Evolutionary conservation across 2,329 filamentous ascomycete genomes (phyloP).

Genomic region (Bipolaris zeicola): DNA sequence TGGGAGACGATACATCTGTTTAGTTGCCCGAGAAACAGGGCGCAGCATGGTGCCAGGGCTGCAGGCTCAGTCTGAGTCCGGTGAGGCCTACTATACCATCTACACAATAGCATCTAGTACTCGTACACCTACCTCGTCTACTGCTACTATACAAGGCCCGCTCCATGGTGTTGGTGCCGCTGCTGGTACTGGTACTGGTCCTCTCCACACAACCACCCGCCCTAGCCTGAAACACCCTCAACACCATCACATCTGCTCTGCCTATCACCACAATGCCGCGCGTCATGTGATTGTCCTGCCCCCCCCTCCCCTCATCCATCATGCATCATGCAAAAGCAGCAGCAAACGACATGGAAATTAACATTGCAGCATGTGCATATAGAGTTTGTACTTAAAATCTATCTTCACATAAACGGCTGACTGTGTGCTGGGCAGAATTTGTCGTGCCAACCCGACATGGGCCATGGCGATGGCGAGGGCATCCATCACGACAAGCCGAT

Average conservation of each 20-base stretch:
- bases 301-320: background rate
- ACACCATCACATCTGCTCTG: constrained; percentile 38
- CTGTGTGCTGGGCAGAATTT: background rate
- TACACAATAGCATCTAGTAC: background rate
- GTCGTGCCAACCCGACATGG: background rate
- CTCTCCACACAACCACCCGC: constrained; percentile 14
- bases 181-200: background rate
- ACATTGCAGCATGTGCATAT: background rate
- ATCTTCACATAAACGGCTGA: background rate
- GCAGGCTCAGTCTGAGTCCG: constrained; percentile 5
- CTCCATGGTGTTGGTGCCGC: constrained; percentile 1
- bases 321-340: background rate
- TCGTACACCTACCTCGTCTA: too few species aligned
- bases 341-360: background rate
- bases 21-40: background rate
- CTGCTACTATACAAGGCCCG: background rate
- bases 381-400: too few species aligned
- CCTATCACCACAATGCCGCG: background rate
- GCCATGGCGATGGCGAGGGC: constrained; percentile 4
- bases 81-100: background rate
- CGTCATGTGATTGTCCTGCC: constrained; percentile 9
- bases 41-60: background rate
- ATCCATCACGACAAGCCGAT: constrained; percentile 6
- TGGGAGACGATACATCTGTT: background rate
- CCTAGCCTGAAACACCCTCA: constrained; percentile 42